Evolutionary conservation across 306 rosid genomes (phyloP).

Genomic region (barrel medic (Medicago truncatula)): DNA sequence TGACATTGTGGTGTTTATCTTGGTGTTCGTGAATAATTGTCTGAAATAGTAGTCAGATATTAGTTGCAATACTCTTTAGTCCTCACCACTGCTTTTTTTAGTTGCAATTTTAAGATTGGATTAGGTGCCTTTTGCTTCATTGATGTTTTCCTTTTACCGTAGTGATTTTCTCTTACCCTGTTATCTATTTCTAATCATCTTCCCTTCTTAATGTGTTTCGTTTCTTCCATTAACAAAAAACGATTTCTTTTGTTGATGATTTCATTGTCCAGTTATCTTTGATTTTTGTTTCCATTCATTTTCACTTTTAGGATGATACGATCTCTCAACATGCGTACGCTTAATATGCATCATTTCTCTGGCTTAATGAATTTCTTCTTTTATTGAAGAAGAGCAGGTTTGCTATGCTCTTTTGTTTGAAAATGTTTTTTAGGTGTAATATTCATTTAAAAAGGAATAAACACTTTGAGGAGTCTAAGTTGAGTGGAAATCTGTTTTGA

Average conservation of each 20-base stretch:
- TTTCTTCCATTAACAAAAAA: neutral
- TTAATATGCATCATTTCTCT: neutral
- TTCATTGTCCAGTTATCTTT: constrained; percentile 3
- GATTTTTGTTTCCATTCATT: neutral
- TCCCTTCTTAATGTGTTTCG: neutral
- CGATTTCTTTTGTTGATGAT: neutral
- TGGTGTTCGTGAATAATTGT: neutral
- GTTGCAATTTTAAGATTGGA: neutral
- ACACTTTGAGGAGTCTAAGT: neutral
- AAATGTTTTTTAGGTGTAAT: neutral
- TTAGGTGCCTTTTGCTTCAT: constrained; percentile 1
- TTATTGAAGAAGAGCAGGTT: neutral
- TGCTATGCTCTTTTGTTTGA: neutral
- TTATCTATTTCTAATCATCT: neutral
- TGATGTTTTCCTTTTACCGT: neutral
- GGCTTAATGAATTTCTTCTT: neutral
- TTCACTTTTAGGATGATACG: neutral
- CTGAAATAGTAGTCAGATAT: neutral
- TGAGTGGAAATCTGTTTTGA: neutral
- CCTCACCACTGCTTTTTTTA: neutral
- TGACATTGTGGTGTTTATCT: constrained; percentile 3
- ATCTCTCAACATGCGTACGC: neutral
- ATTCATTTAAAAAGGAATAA: neutral
- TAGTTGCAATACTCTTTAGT: neutral
- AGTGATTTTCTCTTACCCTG: neutral